These are phyloP conservation scores for Acacia pycnantha DNA, from an alignment of 331 rosid genomes.

Conservation along the genomic window DNA sequence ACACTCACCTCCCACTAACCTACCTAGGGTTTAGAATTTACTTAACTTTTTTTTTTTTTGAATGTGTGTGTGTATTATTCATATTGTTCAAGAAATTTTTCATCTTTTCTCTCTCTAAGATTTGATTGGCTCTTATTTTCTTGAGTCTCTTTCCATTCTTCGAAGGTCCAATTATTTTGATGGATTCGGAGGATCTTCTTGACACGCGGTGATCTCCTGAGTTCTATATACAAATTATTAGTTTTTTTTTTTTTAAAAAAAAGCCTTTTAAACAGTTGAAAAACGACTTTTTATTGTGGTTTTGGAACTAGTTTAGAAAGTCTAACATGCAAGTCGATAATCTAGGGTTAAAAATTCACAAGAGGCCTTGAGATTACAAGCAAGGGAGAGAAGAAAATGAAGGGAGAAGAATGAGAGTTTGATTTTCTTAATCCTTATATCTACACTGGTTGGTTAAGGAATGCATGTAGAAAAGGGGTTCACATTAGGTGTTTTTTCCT, in stretches of 20 bases:
- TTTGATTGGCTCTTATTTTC: not conserved
- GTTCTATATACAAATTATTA: too few species aligned
- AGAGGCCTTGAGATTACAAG: not conserved
- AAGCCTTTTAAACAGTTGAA: too few species aligned
- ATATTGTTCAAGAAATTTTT: not conserved
- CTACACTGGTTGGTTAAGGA: not conserved
- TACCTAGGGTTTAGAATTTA: not conserved
- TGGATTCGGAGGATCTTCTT: not conserved
- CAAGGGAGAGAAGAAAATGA: not conserved
- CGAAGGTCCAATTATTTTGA: not conserved
- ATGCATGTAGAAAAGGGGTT: too few species aligned
- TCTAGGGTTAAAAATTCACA: too few species aligned
- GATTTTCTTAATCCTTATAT: too few species aligned
- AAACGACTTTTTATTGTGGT: not conserved
- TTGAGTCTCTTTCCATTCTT: not conserved
- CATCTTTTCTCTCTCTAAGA: not conserved
- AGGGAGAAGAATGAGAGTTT: not conserved
- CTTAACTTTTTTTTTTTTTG: slow-evolving; percentile 37
- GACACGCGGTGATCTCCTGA: too few species aligned
- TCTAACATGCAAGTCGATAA: too few species aligned
- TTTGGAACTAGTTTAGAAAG: too few species aligned
- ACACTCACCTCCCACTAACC: slow-evolving; percentile 44
- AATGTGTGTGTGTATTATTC: too few species aligned
- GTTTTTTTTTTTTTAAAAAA: too few species aligned
- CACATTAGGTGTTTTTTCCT: too few species aligned